Percentiles rank a stretch among this genome's conserved stretches.
phyloP scores from a whole-genome alignment of 768 basidiomycete species.

The Pleurotus tuoliensis region DNA sequence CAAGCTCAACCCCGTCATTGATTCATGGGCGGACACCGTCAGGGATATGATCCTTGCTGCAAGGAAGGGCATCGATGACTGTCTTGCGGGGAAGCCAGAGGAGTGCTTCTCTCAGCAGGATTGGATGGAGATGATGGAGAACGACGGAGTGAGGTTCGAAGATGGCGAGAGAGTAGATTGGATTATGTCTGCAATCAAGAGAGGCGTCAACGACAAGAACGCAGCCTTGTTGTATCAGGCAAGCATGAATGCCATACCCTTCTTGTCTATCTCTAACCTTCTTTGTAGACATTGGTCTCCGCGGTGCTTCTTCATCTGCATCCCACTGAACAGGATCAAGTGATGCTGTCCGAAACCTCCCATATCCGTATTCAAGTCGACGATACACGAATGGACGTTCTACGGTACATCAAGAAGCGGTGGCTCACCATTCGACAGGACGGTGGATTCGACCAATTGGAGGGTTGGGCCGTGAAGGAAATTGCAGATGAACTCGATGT shows the following conservation, averaged over 20 bases:
- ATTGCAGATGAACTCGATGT: slow-evolving; percentile 83
- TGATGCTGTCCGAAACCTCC: slow-evolving; percentile 68
- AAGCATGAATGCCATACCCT: slow-evolving; percentile 4
- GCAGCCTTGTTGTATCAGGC: slow-evolving; percentile 79
- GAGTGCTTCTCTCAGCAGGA: slow-evolving; percentile 65
- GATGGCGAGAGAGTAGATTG: slow-evolving; percentile 76
- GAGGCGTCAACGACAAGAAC: slow-evolving; percentile 61
- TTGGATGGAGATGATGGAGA: slow-evolving; percentile 73
- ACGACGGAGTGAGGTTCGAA: slow-evolving; percentile 70
- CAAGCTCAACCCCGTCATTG: slow-evolving; percentile 53
- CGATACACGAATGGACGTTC: slow-evolving; percentile 59
- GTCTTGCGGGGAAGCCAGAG: slow-evolving; percentile 55
- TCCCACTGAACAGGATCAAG: slow-evolving; percentile 49
- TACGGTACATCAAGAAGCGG: slow-evolving; percentile 71
- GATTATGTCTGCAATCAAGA: slow-evolving; percentile 62
- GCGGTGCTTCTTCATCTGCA: slow-evolving; percentile 69
- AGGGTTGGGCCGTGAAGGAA: slow-evolving; percentile 86
- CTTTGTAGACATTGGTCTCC: slow-evolving; percentile 61
- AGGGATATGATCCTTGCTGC: slow-evolving; percentile 65
- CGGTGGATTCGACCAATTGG: slow-evolving; percentile 79
- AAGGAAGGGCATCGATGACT: slow-evolving; percentile 58
- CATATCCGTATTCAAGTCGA: slow-evolving; percentile 72
- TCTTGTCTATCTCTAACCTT: neutral
- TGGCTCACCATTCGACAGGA: slow-evolving; percentile 75
- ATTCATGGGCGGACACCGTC: slow-evolving; percentile 67